Base-by-base conservation (phyloP, 2,329 filamentous ascomycete species). In the Aspergillus sp. region DNA sequence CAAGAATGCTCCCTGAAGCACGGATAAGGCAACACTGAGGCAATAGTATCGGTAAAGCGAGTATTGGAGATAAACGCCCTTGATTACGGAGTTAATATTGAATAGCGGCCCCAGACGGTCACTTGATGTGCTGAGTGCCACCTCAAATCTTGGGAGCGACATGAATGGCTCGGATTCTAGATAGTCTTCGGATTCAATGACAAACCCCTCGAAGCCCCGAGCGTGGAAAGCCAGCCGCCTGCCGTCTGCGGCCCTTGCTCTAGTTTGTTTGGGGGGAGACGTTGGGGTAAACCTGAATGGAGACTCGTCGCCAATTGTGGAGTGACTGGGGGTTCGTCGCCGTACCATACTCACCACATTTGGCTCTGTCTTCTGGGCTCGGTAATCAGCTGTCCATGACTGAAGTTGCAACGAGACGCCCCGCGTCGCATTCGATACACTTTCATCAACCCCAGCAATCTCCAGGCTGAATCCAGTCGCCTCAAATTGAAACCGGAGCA, bases 1-100 rank as follows among this genome's bases (percentile, higher is more conserved):
- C 50, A 71, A 68, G 49, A 93, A 90, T 0, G 89, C 88, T 67
- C 86, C 86, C 54, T 83, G 82, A 23, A 99, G 73, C 3, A 96
- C 90, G 70, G 87, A 87, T 23, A 84, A 79, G 8, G 93, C 95
- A 59, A 98, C 86, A 1, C 91, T 90, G 24, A 96, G 82, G 0
- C 93, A 89, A 70, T 97, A 99, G 70, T 96, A 93, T 3, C 93
- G 88, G 72, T 96, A 96, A 0, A 99, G 83, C 0, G 96, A 99
- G 70, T 98, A 98, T 51, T 96, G 89, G 7, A 96, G 69, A 60
- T 90, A 86, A 2, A 99, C 77, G 6, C 90, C 91, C 64, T 89
- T 89, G 19, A 95, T 83, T 52, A 90, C 85, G 0, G 91, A 90
- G 64, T 96, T 91, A 44, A 98, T 77, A 69, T 98, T 91, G 68